phyloP scores from a whole-genome alignment of 1,139 yeast species.

The Zygoascus hellenicus region DNA sequence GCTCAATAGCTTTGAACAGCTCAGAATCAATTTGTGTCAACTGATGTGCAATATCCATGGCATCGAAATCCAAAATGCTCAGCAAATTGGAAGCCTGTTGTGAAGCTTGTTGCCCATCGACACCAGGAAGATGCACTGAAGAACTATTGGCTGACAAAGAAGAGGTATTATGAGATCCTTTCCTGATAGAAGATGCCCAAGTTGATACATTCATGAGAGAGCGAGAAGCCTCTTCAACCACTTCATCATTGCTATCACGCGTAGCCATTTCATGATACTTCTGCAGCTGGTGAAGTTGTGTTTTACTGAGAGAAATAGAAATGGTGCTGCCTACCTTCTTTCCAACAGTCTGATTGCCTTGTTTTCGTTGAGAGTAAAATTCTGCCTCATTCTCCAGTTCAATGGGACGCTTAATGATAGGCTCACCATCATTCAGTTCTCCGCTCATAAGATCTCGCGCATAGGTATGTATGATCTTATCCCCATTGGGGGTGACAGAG shows the following conservation, averaged over 20 bases:
- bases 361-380: neutral
- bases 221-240: neutral
- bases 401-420: constrained; percentile 24
- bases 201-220: constrained; percentile 4
- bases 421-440: constrained; percentile 23
- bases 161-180: constrained; percentile 2
- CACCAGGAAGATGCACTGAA: constrained; percentile 3
- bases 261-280: constrained; percentile 3
- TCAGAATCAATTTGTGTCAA: constrained; percentile 73
- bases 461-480: constrained; percentile 24
- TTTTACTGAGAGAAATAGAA: constrained; percentile 1
- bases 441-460: constrained; percentile 22
- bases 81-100: constrained; percentile 7
- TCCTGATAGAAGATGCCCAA: constrained; percentile 10
- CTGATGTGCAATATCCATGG: constrained; percentile 80
- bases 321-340: neutral
- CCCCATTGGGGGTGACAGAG: constrained; percentile 22
- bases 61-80: constrained; percentile 58
- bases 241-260: constrained; percentile 1
- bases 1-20: constrained; percentile 59
- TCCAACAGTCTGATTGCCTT: neutral
- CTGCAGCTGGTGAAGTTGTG: constrained; percentile 7
- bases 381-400: constrained; percentile 18
- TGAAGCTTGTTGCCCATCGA: neutral
- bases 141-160: constrained; percentile 9